Evolutionary conservation across 352 stramenopile genomes (phyloP).

Genomic region (Pythium biforme): DNA sequence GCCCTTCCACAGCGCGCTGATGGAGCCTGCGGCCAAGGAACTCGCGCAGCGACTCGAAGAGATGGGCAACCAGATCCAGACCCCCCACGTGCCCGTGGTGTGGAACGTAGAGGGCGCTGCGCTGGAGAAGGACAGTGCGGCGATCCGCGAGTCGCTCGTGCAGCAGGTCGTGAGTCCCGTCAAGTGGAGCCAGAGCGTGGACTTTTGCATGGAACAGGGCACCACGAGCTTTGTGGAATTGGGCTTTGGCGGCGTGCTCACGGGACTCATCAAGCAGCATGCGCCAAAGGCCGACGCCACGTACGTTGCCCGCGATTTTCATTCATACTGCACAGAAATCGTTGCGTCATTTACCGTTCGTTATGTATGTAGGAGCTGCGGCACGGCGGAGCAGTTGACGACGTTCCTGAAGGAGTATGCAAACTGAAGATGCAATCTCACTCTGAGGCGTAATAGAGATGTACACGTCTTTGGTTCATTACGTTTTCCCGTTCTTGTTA

Average conservation of each 20-base stretch:
- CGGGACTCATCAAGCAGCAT: constrained; percentile 78
- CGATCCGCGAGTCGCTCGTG: constrained; percentile 48
- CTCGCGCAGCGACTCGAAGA: constrained; percentile 40
- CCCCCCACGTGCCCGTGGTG: constrained; percentile 61
- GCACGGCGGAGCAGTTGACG: constrained; percentile 56
- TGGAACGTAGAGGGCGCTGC: constrained; percentile 75
- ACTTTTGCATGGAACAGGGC: constrained; percentile 54
- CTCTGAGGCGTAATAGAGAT: background rate
- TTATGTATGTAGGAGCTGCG: constrained; percentile 39
- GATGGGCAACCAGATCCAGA: constrained; percentile 30
- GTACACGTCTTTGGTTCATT: constrained; percentile 22
- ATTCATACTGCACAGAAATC: too few relatives aligned
- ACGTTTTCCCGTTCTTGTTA: constrained; percentile 5
- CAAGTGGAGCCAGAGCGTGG: constrained; percentile 79
- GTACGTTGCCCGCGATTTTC: constrained; percentile 20
- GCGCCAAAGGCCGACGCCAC: constrained; percentile 26
- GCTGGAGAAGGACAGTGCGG: constrained; percentile 35
- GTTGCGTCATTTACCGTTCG: too few relatives aligned
- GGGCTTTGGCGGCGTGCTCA: constrained; percentile 66
- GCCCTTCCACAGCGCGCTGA: constrained; percentile 82
- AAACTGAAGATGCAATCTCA: background rate
- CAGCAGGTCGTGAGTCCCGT: constrained; percentile 69
- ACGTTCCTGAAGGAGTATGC: constrained; percentile 35
- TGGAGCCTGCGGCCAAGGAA: constrained; percentile 58
- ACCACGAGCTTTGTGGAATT: constrained; percentile 66